These are phyloP conservation scores for Kickxella alabastrina DNA, from an alignment of 192 early-diverging fungal genomes.

Conservation along the genomic window DNA sequence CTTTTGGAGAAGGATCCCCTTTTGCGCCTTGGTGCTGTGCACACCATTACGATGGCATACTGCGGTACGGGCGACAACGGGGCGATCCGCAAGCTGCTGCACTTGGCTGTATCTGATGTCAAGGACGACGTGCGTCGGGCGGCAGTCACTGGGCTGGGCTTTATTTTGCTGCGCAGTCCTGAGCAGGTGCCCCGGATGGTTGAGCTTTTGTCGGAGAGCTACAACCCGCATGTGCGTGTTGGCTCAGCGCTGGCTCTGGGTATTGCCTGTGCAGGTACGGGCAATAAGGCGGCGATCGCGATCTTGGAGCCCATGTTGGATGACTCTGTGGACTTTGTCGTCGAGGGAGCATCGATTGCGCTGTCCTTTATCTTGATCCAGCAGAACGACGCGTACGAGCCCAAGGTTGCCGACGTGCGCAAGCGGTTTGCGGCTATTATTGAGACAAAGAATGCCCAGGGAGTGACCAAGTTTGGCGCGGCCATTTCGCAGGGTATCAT, in stretches of 20 bases:
- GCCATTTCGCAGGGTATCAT: conserved; percentile 95
- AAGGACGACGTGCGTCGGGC: conserved; percentile 99
- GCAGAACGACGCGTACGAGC: conserved; percentile 80
- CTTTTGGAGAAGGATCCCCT: conserved; percentile 90
- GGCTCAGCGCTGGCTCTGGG: conserved; percentile 95
- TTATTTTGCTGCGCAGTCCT: conserved; percentile 87
- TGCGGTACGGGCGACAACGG: conserved; percentile 97
- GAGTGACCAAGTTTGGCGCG: conserved; percentile 93
- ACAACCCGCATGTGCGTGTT: conserved; percentile 98
- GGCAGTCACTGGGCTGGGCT: conserved; percentile 94
- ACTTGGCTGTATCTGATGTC: conserved; percentile 97
- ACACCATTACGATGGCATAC: conserved; percentile 97
- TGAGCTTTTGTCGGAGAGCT: conserved; percentile 94
- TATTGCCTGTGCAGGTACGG: conserved; percentile 96
- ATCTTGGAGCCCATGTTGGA: conserved; percentile 96
- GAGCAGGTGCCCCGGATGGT: conserved; percentile 98
- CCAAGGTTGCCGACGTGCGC: conserved; percentile 79
- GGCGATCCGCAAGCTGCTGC: conserved; percentile 88
- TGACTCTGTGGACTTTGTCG: conserved; percentile 95
- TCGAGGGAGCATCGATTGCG: conserved; percentile 94
- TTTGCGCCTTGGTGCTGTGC: conserved; percentile 94
- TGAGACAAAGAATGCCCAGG: conserved; percentile 87
- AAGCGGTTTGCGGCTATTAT: conserved; percentile 88
- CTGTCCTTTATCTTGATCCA: conserved; percentile 94
- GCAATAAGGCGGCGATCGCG: conserved; percentile 83